A percentile compares a stretch with the other conserved stretches of the same genome.
phyloP scores from a whole-genome alignment of 768 basidiomycete genomes.

The Auricularia sp. region DNA sequence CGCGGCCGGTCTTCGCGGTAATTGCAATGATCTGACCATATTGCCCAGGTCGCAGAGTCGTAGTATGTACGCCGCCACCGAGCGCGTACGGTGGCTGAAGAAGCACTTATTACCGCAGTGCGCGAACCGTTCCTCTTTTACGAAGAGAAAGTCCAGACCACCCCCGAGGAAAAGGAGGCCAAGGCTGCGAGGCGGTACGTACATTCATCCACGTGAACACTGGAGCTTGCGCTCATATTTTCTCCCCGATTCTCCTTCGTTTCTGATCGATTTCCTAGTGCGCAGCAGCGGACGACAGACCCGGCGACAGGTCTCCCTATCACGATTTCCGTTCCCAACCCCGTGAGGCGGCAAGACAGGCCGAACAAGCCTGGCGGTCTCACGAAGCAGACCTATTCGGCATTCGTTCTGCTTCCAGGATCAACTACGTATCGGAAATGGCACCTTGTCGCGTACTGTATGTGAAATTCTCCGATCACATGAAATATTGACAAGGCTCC shows the following conservation, averaged over 20 bases:
- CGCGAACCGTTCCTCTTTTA: conserved; percentile 66
- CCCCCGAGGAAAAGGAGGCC: conserved; percentile 66
- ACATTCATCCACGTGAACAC: not conserved
- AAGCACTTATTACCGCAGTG: not conserved
- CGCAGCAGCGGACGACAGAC: not conserved
- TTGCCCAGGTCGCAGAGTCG: conserved; percentile 65
- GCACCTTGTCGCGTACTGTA: conserved; percentile 80
- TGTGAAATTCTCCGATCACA: conserved; percentile 15
- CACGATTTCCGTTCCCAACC: conserved; percentile 38
- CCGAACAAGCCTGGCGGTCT: conserved; percentile 73
- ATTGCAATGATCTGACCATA: not conserved
- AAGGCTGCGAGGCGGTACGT: conserved; percentile 68
- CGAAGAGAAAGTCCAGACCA: conserved; percentile 74
- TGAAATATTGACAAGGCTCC: not conserved
- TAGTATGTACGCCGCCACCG: conserved; percentile 24
- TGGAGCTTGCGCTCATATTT: conserved; percentile 40
- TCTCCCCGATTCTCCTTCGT: conserved; percentile 31
- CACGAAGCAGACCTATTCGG: conserved; percentile 80
- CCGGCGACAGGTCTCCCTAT: not conserved
- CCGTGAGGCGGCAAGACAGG: conserved; percentile 56
- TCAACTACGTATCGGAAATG: conserved; percentile 55
- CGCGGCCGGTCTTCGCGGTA: not conserved
- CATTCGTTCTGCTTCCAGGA: conserved; percentile 57
- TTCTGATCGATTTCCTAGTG: not conserved
- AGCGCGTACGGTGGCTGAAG: not conserved